Evolutionary conservation across 345 rosid genomes (phyloP).

Genomic region (Corymbia maculata): DNA sequence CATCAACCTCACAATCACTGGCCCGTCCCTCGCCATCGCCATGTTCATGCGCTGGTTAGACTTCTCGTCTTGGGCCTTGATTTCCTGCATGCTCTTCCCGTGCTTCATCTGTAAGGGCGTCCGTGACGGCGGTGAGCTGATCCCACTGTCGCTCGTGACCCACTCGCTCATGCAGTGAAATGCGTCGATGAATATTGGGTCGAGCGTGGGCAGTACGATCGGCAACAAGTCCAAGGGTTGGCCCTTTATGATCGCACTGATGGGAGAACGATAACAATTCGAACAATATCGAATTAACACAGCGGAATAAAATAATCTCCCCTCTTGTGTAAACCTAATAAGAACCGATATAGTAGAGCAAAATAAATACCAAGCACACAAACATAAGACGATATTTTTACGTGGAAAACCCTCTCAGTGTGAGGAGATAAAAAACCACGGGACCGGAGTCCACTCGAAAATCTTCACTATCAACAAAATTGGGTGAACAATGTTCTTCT

Average conservation of each 20-base stretch:
- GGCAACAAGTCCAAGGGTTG: slow-evolving; percentile 15
- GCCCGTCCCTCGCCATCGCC: slow-evolving; percentile 25
- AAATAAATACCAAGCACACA: no score
- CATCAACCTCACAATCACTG: slow-evolving; percentile 2
- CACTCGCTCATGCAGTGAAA: slow-evolving; percentile 20
- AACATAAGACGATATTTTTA: no score
- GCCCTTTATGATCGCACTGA: slow-evolving; percentile 12
- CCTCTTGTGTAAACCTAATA: no score
- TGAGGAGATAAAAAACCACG: no score
- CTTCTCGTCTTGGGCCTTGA: neutral
- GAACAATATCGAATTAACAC: no score
- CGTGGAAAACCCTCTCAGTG: no score
- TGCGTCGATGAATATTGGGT: slow-evolving; percentile 12
- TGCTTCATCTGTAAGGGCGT: slow-evolving; percentile 20
- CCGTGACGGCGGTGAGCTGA: neutral
- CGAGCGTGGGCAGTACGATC: slow-evolving; percentile 7
- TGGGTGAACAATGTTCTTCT: no score
- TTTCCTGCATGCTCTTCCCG: slow-evolving; percentile 13
- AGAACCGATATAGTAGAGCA: no score
- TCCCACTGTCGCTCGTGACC: slow-evolving; percentile 7
- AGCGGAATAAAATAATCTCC: no score
- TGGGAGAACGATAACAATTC: no score
- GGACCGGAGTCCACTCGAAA: no score
- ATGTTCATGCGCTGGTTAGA: slow-evolving; percentile 8
- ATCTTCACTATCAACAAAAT: no score